Base-by-base conservation (phyloP, 305 asterid species). In the Lippia alba region DNA sequence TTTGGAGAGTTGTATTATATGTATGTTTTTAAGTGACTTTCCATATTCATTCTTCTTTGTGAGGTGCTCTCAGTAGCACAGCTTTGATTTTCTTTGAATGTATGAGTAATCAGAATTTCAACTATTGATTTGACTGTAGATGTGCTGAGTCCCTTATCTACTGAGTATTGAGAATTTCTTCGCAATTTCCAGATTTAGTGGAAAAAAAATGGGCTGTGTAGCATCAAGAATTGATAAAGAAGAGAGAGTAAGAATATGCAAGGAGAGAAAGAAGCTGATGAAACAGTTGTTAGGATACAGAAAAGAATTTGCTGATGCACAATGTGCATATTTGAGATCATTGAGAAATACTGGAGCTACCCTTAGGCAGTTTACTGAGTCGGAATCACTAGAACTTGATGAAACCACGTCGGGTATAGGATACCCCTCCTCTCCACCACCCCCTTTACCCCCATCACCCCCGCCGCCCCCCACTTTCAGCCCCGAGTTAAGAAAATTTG, bases 331-430 rank as follows among this genome's bases (percentile, higher is more conserved):
- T 66, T 75, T 89, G 79, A 87, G 91, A 79, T 85, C 96, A 68
- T 59, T 91, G 76, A 84, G 85, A 74, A 91, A 91, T 55, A 87
- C 91, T 16, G 97, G 97, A 3, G 90, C 83, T 2, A 91, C 97
- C 30, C 89, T 91, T 58, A 82, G 97, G 77, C 97, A 91, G 77
- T 86, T 91, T 56, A 89, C 97, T 36, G 96, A 91, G 64, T 89
- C 96, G 0, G 94, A 85, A 54, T 84, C 87, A 8, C 70, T 91
- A 19, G 97, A 91, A 65, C 77, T 79, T 30, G 97, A 91, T 50
- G 96, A 86, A 4, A 67, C 78, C 9, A 59, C 78, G 56, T 76
- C 82, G 9, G 84, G 67, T n/a, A 60, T 67, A 8, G 83, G 80
- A 46, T 84, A 85, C 72, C 87, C 92, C 8, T 92, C 87, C 44